Base-by-base conservation (phyloP, 441 rosid species). In the Jatropha podagrica region DNA sequence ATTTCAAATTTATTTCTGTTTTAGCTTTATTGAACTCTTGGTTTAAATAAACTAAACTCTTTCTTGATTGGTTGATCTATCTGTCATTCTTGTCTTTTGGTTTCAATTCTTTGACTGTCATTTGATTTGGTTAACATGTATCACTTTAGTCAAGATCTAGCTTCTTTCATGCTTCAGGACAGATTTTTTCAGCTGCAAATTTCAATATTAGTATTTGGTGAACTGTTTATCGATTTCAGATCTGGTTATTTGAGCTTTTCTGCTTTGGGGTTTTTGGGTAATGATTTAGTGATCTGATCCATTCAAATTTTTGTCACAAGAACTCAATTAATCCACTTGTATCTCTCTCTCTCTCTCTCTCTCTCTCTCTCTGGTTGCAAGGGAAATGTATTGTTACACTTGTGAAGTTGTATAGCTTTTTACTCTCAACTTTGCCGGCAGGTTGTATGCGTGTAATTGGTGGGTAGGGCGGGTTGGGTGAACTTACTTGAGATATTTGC, bases 401-500 rank as follows among this genome's bases (percentile, higher is more conserved):
- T 15, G 60, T 56, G 18, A 2, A 20, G 52, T 26, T 32, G 17
- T 61, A 14, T 17, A 4, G 44, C 37, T n/a, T n/a, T 44, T 42
- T 60, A 27, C 27, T 15, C 27, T 46, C 9, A 72, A 48, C 3
- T n/a, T 17, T 20, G 12, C 67, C 27, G 15, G 56, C 26, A 7
- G 32, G 68, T 38, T 62, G 52, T 32, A 17, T 68, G 13, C 32
- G 40, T 15, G 44, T 61, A 44, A 20, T 49, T 73, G 81, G 74
- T 78, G 27, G 83, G 61, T 69, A 23, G 40, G 71, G 72, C 10
- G 48, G 48, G 32, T 32, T 72, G 1, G 78, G 59, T 76, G 76
- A 74, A 32, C 1, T 32, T 32, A 60, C 4, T 59, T 78, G 71
- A 82, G 65, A 81, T 74, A 68, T 75, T 54, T 65, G 70, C 59